Evolutionary conservation across 257 asterid genomes (phyloP), one percentile per base, ranked within the genome.

Genomic region (Handroanthus guayacan): DNA sequence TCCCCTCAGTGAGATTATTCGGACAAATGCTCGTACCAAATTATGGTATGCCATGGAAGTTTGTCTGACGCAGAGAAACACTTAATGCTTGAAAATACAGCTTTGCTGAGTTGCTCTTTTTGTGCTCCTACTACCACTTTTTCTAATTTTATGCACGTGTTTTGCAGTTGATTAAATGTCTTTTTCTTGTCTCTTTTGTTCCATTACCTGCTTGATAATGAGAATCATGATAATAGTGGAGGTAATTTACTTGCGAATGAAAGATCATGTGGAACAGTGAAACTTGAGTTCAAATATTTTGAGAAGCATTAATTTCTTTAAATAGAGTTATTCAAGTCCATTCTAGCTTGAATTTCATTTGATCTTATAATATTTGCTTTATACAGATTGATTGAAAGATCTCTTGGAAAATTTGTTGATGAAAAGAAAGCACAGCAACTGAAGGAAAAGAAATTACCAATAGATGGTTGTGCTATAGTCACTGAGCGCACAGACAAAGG

Each of bases 401-500:
- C 91, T 78, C 90, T 95, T 34, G 99, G 98, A 60, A 79, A 84
- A 76, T 95, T 95, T 82, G 90, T 92, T 57, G 98, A 91, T 72
- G 98, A 95, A 78, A 88, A 76, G 76, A 95, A 95, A 88, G 90
- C 83, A 39, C 83, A 87, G 64, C 67, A 77, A 57, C 89, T 95
- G 74, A 89, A 87, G 78, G 98, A 91, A 81, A 95, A 87, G 86
- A 84, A 87, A 44, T 82, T 91, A 69, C 98, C 98, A 62, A 12
- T 90, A 62, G 98, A 95, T 81, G 94, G 84, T n/a, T 84, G 89
- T 79, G 82, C 85, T 84, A 10, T 79, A 43, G 99, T 95, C 58
- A 98, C 98, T 51, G 98, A 98, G 65, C 96, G 99, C 74, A 95
- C 99, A 61, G 99, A 95, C 84, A 95, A 95, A 85, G 99, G 99